Base-by-base conservation (phyloP, 192 early-diverging fungal genomes). In the Linnemannia schmuckeri region DNA sequence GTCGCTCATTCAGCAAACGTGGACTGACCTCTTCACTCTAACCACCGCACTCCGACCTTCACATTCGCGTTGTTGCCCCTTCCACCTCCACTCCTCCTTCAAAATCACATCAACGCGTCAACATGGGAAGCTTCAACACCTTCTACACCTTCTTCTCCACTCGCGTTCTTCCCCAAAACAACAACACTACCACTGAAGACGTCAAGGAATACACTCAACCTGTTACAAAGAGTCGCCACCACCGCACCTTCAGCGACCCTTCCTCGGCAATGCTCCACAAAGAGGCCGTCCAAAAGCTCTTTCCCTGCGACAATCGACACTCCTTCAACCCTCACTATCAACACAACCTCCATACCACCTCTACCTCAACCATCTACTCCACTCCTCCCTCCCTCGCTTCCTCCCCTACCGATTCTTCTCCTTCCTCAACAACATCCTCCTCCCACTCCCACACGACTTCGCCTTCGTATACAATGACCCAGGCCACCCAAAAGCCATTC, bases 261-360 rank as follows among this genome's bases (percentile, higher is more conserved):
- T 46, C 74, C 35, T 57, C 81, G 6, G 57, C 70, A n/a, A 30
- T 76, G 27, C 15, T 66, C 22, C 75, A 38, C 4, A 84, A 78
- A 35, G 82, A 78, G 54, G 30, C 77, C 44, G 79, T 84, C 77
- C 82, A 84, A 33, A 71, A 75, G 69, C 44, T 84, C 22, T 84
- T 74, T 35, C 82, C 82, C 41, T 84, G 77, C 54, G 82, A 84
- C 33, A 77, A 84, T 41, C 77, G 82, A 42, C 82, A 84, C 80
- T 81, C 79, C n/a, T 81, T 81, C 68, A 81, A 81, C 78, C 83
- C 79, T 12, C 79, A 87, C 69, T 81, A 81, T 37, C 85, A 87
- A 30, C 85, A 87, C 80, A 87, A 87, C 44, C 85, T 87, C 33
- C 85, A 80, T 33, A 80, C 71, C 15, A n/a, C 63, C 22, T 77